Evolutionary conservation across 805 yeast species (phyloP).

Genomic region (Candida tibetensis): DNA sequence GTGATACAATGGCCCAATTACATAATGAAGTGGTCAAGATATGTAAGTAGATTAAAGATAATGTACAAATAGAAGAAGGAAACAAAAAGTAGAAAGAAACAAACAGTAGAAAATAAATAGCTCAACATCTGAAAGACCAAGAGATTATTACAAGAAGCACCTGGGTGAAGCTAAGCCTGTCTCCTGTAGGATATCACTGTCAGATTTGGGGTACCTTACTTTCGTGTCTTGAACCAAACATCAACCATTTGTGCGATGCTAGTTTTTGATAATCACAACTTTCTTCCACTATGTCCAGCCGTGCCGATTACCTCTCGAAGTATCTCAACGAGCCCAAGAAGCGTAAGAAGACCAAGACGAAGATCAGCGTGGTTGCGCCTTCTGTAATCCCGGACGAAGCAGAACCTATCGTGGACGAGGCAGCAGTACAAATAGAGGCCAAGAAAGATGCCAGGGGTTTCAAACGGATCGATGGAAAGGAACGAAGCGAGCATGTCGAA

Average conservation of each 20-base stretch:
- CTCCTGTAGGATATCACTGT: background rate
- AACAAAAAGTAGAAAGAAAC: slow-evolving; percentile 1
- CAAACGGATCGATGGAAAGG: slow-evolving; percentile 34
- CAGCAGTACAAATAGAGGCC: slow-evolving; percentile 13
- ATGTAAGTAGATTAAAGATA: slow-evolving; percentile 2
- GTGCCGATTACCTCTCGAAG: slow-evolving; percentile 34
- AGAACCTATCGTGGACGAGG: slow-evolving; percentile 13
- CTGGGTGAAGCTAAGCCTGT: background rate
- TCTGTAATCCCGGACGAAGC: slow-evolving; percentile 7
- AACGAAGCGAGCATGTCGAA: slow-evolving; percentile 1
- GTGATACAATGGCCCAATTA: slow-evolving; percentile 69
- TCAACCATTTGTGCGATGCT: too few relatives aligned
- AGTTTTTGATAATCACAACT: too few relatives aligned
- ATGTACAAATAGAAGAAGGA: background rate
- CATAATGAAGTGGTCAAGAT: slow-evolving; percentile 41
- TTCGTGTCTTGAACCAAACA: too few relatives aligned
- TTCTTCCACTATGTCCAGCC: slow-evolving; percentile 10
- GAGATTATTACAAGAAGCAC: slow-evolving; percentile 1
- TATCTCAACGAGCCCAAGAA: slow-evolving; percentile 19
- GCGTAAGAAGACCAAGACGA: slow-evolving; percentile 15
- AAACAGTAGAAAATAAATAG: too few relatives aligned
- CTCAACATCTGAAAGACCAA: slow-evolving; percentile 1
- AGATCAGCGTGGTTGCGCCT: background rate
- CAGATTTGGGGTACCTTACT: too few relatives aligned
- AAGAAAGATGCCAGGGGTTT: slow-evolving; percentile 28